Evolutionary conservation across 2,329 filamentous ascomycete genomes (phyloP), one percentile per base, ranked within the genome.

Genomic region (Diaporthe citrichinensis): DNA sequence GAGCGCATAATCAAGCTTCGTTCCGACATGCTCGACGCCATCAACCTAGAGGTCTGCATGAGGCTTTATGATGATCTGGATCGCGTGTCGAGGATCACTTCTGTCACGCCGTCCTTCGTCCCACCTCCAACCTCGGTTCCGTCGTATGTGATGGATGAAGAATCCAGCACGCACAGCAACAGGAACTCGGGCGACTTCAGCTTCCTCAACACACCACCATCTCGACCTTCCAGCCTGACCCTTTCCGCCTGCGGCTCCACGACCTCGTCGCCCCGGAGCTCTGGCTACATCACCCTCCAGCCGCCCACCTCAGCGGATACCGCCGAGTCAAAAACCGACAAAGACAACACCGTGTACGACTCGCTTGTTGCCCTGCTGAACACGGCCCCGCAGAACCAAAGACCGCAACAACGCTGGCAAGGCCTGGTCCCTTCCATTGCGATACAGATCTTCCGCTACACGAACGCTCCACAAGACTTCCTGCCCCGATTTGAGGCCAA

Each of bases 31-130:
- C 85, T 89, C 41, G 91, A 93, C 78, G 87, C 89, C 72, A 88
- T 93, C 79, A 92, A 92, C 80, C 81, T 93, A 17, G 90, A 92
- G 76, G 86, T 93, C 23, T 93, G 91, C 84, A 91, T 92, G 89
- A 87, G 86, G 36, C 86, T 90, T 77, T 91, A 88, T 78, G 89
- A 91, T 74, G 85, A 87, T 14, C 81, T 90, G 25, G 88, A 90
- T 76, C 83, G 84, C 17, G 83, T 89, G 23, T 85, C 85, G 59
- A 84, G 85, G 57, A 80, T 84, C 61, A 82, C 71, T 78, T 79
- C 49, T 78, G 61, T 78, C 78, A 76, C 58, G 51, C 76, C 76
- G 1, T 46, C 76, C 39, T 49, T 71, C 57, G 41, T 76, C 57
- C 61, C 68, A 53, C 78, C 73, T n/a, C 71, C 71, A 23, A 79